Base-by-base conservation (phyloP, 2,329 filamentous ascomycete genomes). In the Colletotrichum chlorophyti region DNA sequence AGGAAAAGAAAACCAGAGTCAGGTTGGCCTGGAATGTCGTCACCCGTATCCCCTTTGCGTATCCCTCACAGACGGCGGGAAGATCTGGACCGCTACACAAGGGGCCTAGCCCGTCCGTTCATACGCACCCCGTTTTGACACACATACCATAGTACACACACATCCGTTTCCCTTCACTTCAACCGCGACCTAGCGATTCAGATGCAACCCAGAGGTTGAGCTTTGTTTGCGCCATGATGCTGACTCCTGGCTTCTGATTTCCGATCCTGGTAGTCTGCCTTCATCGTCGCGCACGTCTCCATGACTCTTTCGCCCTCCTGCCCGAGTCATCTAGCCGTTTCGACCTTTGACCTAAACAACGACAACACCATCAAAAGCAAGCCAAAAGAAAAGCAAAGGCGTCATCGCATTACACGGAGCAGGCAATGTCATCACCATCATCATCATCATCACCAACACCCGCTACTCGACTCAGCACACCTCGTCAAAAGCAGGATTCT, bases 171-270 rank as follows among this genome's bases (percentile, higher is more conserved):
- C 27, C 26, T 27, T 53, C 29, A 14, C 31, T 23, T 21, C 23
- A n/a, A n/a, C 29, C 29, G 23, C 38, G 47, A 19, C 53, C 38
- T 52, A 35, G 43, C 50, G 34, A 53, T 24, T 46, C 49, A n/a
- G 29, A 19, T 26, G 6, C 27, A 43, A 23, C 15, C 24, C 15
- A 11, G n/a, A 26, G 24, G 8, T 37, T 24, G 10, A 35, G 45
- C 45, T 48, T 48, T 55, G 55, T 40, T 43, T 37, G 55, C 55
- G 55, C 55, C 55, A 40, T 55, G 50, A 54, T 53, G 40, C 47
- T 53, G 12, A n/a, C 27, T 31, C 27, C 27, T 31, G 27, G 27
- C 27, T 31, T 27, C 15, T 15, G 11, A 26, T 34, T 11, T 26
- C 40, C 9, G 35, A 19, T 17, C 21, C 19, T 29, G 14, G n/a